Conservation (phyloP, 1,284 basidiomycete species). For the Athelia psychrophila region DNA sequence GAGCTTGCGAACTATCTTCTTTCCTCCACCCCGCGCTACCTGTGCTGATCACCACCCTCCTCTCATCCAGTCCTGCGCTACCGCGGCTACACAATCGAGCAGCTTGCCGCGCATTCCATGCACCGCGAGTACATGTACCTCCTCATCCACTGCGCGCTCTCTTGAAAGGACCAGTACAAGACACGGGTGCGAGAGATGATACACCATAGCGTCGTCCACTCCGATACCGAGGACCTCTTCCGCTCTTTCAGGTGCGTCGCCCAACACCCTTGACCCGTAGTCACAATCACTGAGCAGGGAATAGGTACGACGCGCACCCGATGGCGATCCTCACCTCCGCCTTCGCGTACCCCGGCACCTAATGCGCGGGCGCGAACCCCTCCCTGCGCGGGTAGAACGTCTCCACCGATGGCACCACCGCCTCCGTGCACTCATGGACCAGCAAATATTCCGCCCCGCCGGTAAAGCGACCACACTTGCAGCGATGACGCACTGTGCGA, state of each 20-base stretch:
- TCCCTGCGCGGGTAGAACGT: slow-evolving; percentile 79
- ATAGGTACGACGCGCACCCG: slow-evolving; percentile 82
- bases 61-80: slow-evolving; percentile 73
- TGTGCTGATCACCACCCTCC: slow-evolving; percentile 40
- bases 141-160: slow-evolving; percentile 85
- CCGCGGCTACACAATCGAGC: slow-evolving; percentile 87
- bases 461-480: slow-evolving; percentile 89
- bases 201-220: slow-evolving; percentile 75
- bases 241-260: slow-evolving; percentile 66
- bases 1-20: no score
- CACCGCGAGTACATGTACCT: slow-evolving; percentile 85
- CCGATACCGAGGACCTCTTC: slow-evolving; percentile 79
- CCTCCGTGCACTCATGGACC: slow-evolving; percentile 79
- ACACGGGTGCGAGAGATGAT: slow-evolving; percentile 70
- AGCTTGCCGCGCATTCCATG: slow-evolving; percentile 73
- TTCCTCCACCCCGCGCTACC: slow-evolving; percentile 75
- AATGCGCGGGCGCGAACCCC: slow-evolving; percentile 80
- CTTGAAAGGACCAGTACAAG: slow-evolving; percentile 57
- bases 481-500: slow-evolving; percentile 88
- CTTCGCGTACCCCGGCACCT: slow-evolving; percentile 83
- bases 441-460: slow-evolving; percentile 84
- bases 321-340: slow-evolving; percentile 87
- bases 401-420: no score
- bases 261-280: no score
- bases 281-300: no score